Evolutionary conservation across 345 rosid genomes (phyloP).

Genomic region (Xanthoceras sorbifolium): DNA sequence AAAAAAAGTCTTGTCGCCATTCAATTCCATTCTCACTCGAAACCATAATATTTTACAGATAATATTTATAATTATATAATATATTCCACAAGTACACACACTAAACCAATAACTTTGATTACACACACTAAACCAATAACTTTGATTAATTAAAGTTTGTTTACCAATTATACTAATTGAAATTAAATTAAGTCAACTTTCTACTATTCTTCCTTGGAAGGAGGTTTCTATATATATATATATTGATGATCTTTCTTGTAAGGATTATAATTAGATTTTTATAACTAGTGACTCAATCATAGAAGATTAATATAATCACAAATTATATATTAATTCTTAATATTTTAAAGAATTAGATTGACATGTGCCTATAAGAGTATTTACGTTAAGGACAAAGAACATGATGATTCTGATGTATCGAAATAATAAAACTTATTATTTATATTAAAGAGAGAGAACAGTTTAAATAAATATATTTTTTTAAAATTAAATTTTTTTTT

Average conservation of each 20-base stretch:
- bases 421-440: too few species aligned
- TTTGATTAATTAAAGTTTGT: background rate
- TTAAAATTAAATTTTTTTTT: too few species aligned
- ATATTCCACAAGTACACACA: slow-evolving; percentile 8
- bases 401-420: too few species aligned
- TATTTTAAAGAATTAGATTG: too few species aligned
- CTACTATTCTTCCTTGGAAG: background rate
- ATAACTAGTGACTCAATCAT: too few species aligned
- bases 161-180: background rate
- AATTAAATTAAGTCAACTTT: slow-evolving; percentile 6
- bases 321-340: too few species aligned
- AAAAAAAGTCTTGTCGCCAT: slow-evolving; percentile 32
- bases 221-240: slow-evolving; percentile 5
- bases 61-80: background rate
- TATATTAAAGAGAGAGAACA: too few species aligned
- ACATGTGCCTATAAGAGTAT: too few species aligned
- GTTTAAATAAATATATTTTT: too few species aligned
- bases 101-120: too few species aligned
- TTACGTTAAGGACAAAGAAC: too few species aligned
- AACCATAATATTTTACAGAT: slow-evolving; percentile 17
- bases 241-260: slow-evolving; percentile 14
- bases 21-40: slow-evolving; percentile 11
- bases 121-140: background rate
- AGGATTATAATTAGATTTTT: background rate
- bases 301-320: too few species aligned